Base-by-base conservation (phyloP, 2,329 filamentous ascomycete species). In the Neoarthrinium moseri region DNA sequence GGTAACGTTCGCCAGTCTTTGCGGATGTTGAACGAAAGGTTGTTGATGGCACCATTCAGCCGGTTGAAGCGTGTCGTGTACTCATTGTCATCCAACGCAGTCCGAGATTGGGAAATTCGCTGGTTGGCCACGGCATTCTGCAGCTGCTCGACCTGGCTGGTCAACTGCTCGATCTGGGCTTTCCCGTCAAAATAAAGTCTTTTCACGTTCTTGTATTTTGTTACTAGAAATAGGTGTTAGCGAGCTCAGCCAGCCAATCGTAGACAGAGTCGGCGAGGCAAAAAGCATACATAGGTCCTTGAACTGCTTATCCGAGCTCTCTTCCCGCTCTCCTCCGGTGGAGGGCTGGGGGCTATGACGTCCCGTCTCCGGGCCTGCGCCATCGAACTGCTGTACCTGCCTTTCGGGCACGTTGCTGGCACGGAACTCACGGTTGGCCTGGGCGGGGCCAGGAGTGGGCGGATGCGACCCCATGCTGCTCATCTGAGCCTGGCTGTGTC, bases 61-160 rank as follows among this genome's bases (percentile, higher is more conserved):
- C 94, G 85, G 62, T 86, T 89, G 69, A 97, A 97, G 18, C 92
- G 82, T 17, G 86, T 91, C 29, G 83, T 76, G 63, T 99, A 99
- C 73, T 97, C 92, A 66, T 83, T 95, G 63, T 99, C 94, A 63
- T 99, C 94, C 43, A 96, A 84, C 2, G 91, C 89, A 2, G 92
- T 97, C 50, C 91, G 87, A 18, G 92, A 97, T 63, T 95, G 87
- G 3, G 94, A 94, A 66, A 99, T 85, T 48, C 92, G 86, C 68
- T 97, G 94, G 66, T 96, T 94, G 47, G 94, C 94, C 43, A 99
- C 81, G n/a, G 91, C 94, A 65, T 99, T 97, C 65, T 99, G 94
- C 15, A 99, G 78, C 58, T 94, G 87, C 65, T 96, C 92, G 20
- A 97, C 88, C 67, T 96, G 91, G 15, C 84, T 78, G 54, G 86